Evolutionary conservation across 805 yeast genomes (phyloP), one percentile per base, ranked within the genome.

Genomic region (Lipomyces chichibuensis): DNA sequence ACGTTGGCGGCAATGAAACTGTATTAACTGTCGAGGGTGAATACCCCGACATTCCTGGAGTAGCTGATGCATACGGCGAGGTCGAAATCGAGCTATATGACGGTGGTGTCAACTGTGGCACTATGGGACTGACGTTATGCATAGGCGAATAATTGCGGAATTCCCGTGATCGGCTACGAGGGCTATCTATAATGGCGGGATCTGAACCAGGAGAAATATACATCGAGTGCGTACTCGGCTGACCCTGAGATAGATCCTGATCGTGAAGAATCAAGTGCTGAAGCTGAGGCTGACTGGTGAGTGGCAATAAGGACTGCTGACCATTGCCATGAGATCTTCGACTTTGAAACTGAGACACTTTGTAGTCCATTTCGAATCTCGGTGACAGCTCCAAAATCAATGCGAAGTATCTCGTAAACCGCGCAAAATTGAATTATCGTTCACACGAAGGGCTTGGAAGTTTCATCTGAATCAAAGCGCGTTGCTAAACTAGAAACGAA

Each of bases 101-200:
- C 3, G 63, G 66, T 5, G 69, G 52, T 27, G 64, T 33, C 14
- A 43, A 37, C 33, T 53, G 65, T 25, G 60, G 65, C 60, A 37
- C 49, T 2, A 58, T 20, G 8, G 69, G 64, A 29, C 64, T 61
- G 54, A 54, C 46, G 49, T 20, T 54, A 58, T 53, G 59, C 52
- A 62, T 55, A 1, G 70, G 67, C 13, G 70, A 64, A 56, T 64
- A 66, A 27, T 60, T 39, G 27, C 60, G 39, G 27, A 61, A 67
- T 9, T 65, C 70, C 17, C 65, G 59, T n/a, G 67, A 51, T 14
- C 67, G 52, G 29, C 57, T 53, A 8, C 55, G 49, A 9, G 70
- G 67, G 27, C 67, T 62, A 25, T 66, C 69, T n/a, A 33, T 13
- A 49, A 57, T 37, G n/a, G 37, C 13, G 53, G n/a, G 27, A 29